A percentile compares a stretch with the other conserved stretches of the same genome.
phyloP scores from a whole-genome alignment of 169 alveolate species.

The Hepatocystis sp. region DNA sequence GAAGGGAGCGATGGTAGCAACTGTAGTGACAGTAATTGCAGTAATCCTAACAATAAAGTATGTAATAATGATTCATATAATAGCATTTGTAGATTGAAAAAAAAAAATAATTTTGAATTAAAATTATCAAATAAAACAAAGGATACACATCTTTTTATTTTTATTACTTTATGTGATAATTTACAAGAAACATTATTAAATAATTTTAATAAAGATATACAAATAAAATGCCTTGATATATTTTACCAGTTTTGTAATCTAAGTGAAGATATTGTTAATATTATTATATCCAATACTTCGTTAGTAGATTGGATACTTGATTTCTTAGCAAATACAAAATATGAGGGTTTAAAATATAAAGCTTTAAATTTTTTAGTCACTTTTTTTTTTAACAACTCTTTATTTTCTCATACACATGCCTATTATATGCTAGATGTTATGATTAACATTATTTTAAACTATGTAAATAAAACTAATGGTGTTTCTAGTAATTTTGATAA shows the following conservation, averaged over 20 bases:
- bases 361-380: slow-evolving; percentile 47
- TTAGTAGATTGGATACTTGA: slow-evolving; percentile 70
- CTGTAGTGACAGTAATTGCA: not conserved
- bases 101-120: slow-evolving; percentile 7
- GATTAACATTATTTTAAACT: slow-evolving; percentile 48
- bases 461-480: slow-evolving; percentile 35
- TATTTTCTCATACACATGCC: slow-evolving; percentile 62
- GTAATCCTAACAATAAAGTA: not conserved
- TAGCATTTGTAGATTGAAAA: too few relatives aligned
- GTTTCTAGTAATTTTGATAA: not conserved
- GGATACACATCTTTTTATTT: slow-evolving; percentile 26
- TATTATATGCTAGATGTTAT: slow-evolving; percentile 64
- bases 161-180: slow-evolving; percentile 59
- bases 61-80: not conserved
- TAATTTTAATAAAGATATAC: slow-evolving; percentile 59
- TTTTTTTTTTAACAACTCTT: slow-evolving; percentile 65
- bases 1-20: slow-evolving; percentile 3
- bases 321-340: slow-evolving; percentile 55
- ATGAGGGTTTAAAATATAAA: slow-evolving; percentile 67
- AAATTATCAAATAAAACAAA: slow-evolving; percentile 11
- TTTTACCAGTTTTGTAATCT: slow-evolving; percentile 52
- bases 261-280: slow-evolving; percentile 47
- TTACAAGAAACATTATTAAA: slow-evolving; percentile 70
- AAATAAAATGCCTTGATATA: slow-evolving; percentile 69
- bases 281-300: slow-evolving; percentile 46